These are phyloP conservation scores for Neonectria coccinea DNA, from an alignment of 2,329 filamentous ascomycete species.

Conservation along the genomic window DNA sequence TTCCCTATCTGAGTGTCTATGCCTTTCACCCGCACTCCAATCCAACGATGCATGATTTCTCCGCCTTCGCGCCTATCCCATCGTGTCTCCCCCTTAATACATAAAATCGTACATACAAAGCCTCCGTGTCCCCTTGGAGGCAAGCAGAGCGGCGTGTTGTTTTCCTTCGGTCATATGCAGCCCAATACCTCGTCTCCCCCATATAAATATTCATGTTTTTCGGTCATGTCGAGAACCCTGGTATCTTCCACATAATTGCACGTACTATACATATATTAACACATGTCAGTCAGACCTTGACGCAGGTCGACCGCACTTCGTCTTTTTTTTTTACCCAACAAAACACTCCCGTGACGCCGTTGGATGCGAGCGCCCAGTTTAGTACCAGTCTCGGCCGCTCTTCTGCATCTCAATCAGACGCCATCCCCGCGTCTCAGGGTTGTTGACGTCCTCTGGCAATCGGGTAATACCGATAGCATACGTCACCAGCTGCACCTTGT, in stretches of 20 bases:
- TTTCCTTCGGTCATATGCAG: constrained; percentile 39
- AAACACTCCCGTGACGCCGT: constrained; percentile 42
- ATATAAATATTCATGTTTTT: constrained; percentile 37
- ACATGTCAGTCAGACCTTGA: constrained; percentile 40
- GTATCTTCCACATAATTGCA: constrained; percentile 45
- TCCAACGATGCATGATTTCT: constrained; percentile 20
- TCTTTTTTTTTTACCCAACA: constrained; percentile 42
- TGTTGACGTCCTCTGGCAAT: constrained; percentile 94
- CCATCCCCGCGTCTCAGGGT: constrained; percentile 97
- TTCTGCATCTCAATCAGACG: constrained; percentile 98
- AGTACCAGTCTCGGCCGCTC: constrained; percentile 88
- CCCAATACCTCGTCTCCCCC: constrained; percentile 38
- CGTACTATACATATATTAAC: constrained; percentile 51
- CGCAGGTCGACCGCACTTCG: constrained; percentile 28
- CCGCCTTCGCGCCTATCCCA: constrained; percentile 40
- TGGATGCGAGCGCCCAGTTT: constrained; percentile 42
- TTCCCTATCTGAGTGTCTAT: constrained; percentile 9
- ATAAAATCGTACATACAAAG: constrained; percentile 48
- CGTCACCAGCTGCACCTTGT: constrained; percentile 97
- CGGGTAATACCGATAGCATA: constrained; percentile 97
- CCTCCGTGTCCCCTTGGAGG: constrained; percentile 39
- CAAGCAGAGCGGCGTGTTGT: constrained; percentile 51
- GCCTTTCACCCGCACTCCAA: not conserved
- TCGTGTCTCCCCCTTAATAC: constrained; percentile 25
- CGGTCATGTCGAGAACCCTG: constrained; percentile 41